A percentile compares a stretch with the other conserved stretches of the same genome.
Conservation (phyloP, 768 basidiomycete species). For the Hericium rajendrae region DNA sequence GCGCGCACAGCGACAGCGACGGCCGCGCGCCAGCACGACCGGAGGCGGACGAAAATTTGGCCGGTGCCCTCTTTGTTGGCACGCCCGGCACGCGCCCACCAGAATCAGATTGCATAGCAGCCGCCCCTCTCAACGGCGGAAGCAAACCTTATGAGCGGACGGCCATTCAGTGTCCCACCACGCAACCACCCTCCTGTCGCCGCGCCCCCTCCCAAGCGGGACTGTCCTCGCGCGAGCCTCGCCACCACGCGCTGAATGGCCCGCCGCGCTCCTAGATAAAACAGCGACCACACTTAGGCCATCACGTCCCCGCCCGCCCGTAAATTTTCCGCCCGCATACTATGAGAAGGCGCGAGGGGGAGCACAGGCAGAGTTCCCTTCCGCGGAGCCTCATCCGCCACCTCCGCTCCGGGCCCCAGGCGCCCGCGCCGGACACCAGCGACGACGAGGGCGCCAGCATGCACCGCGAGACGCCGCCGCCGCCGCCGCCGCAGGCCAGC, state of each 20-base stretch:
- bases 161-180: slow-evolving; percentile 8
- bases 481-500: background rate
- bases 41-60: background rate
- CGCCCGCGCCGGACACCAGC: slow-evolving; percentile 1
- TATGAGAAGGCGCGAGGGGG: slow-evolving; percentile 8
- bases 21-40: too few species aligned
- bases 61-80: background rate
- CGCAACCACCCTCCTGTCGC: slow-evolving; percentile 4
- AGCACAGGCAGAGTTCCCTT: slow-evolving; percentile 34
- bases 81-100: background rate
- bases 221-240: background rate
- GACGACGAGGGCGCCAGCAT: background rate
- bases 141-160: slow-evolving; percentile 24
- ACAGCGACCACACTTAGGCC: too few species aligned
- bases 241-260: background rate
- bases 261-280: background rate
- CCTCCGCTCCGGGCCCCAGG: slow-evolving; percentile 21
- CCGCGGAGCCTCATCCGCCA: slow-evolving; percentile 43
- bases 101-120: background rate
- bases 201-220: background rate
- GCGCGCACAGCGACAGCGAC: too few species aligned
- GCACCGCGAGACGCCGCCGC: background rate
- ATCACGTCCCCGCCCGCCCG: too few species aligned
- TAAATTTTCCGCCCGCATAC: background rate
- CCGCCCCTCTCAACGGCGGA: slow-evolving; percentile 18